Base-by-base conservation (phyloP, 345 rosid species). In the Carallia brachiata region DNA sequence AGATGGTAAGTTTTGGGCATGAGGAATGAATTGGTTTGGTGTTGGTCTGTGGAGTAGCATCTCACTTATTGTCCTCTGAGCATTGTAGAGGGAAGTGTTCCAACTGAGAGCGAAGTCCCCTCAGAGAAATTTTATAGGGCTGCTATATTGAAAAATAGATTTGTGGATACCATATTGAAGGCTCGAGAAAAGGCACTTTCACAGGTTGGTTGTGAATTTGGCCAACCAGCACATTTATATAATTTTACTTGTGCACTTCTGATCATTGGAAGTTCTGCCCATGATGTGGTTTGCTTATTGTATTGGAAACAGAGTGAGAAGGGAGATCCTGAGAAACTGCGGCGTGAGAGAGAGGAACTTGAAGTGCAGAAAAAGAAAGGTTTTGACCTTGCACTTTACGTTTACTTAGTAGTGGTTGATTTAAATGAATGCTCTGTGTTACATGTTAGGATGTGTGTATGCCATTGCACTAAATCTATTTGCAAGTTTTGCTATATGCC, bases 301-400 rank as follows among this genome's bases (percentile, higher is more conserved):
- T 10, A 68, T n/a, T 75, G 79, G 58, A 56, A 40, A 34, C 48
- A 71, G 75, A 75, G 7, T 67, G 75, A 71, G 16, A 77, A 71
- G 59, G 73, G 60, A 61, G 73, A 77, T 55, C 76, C 80, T 53
- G 69, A 77, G 61, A 71, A 67, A 59, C 36, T 71, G 53, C 62
- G 50, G 65, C 53, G 17, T 60, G 76, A 77, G 72, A 77, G 27
- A 57, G 76, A 67, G 60, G 68, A 77, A 67, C 69, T 77, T 36
- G 80, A 77, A 28, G 34, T 77, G 61, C 75, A 55, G 59, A 77
- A 77, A 56, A 77, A 67, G 73, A 77, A 71, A 71, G 80, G 80
- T 77, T 54, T 31, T 44, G 40, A n/a, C 27, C 28, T 27, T 53
- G 36, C 10, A 27, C 52, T 52, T 13, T 4, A 44, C 50, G 16